Base-by-base conservation (phyloP, 1,284 basidiomycete species). In the Rhodotorula sp. region DNA sequence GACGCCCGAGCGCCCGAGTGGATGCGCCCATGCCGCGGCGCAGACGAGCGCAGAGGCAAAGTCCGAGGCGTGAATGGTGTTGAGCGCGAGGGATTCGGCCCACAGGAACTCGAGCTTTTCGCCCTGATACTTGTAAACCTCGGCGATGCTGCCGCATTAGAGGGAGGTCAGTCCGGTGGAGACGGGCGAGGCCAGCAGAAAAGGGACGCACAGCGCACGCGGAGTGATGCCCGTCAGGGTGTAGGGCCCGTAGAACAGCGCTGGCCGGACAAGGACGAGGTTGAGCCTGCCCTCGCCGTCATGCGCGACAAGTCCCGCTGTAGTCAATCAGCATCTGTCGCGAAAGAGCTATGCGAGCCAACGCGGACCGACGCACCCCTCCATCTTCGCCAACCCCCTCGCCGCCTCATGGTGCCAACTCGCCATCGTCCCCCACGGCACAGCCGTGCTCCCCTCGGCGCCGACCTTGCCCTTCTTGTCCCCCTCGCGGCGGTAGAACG, bases 21-120 rank as follows among this genome's bases (percentile, higher is more conserved):
- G n/a, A 21, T 12, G 21, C 1, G 62, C 74, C 72, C 69, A 76
- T 7, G n/a, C 22, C 2, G 63, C 71, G 32, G 60, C 34, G 2
- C 27, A 29, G 32, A 63, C 37, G 34, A 64, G 56, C 8, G 74
- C 71, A 0, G 70, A 21, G 13, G 63, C 54, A 13, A 67, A 74
- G 54, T 76, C 74, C 19, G 36, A 17, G 1, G 54, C 61, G 54
- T 71, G 70, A 22, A 64, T 44, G 1, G 74, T 76, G 62, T 71
- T 67, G 29, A 61, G 67, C 6, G 71, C 50, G 61, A 73, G 72
- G 9, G 29, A n/a, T 25, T 71, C 72, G 25, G 66, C 37, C 74
- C 74, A 75, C 34, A 75, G 62, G 57, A 76, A 70, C 15, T 71
- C 74, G 29, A 73, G 63, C 50, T 69, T 70, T 39, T 76, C 74